A percentile compares a stretch with the other conserved stretches of the same genome.
Conservation (phyloP, 345 rosid genomes). For the Lepidium aucheri region DNA sequence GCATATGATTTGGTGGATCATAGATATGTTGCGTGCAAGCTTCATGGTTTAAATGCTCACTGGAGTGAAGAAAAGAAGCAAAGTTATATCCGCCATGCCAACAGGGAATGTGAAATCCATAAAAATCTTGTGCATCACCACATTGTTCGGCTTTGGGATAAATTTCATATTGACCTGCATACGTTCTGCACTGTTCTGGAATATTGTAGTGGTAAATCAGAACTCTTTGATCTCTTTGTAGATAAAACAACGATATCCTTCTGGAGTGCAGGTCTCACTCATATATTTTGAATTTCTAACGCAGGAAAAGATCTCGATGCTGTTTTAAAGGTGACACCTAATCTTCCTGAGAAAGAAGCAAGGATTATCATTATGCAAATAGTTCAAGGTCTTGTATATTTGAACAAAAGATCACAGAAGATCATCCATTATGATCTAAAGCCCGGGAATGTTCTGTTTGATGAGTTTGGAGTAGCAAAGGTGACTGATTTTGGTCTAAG, state of each 20-base stretch:
- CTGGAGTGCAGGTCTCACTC: constrained; percentile 3
- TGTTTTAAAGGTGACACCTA: constrained; percentile 89
- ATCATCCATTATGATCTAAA: constrained; percentile 97
- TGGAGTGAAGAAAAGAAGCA: constrained; percentile 99
- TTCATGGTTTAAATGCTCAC: constrained; percentile 95
- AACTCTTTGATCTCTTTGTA: constrained; percentile 6
- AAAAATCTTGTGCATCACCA: constrained; percentile 95
- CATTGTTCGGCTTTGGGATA: constrained; percentile 99
- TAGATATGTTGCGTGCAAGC: constrained; percentile 96
- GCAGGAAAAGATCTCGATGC: constrained; percentile 99
- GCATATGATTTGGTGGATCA: constrained; percentile 97
- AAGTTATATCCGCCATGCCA: constrained; percentile 94
- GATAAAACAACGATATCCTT: background rate
- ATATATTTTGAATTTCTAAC: background rate
- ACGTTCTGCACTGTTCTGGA: constrained; percentile 96
- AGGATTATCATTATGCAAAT: constrained; percentile 86
- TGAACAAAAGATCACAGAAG: constrained; percentile 79
- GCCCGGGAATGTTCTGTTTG: constrained; percentile 98
- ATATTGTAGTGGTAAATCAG: constrained; percentile 75
- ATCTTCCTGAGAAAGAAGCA: constrained; percentile 94
- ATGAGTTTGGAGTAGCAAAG: constrained; percentile 93
- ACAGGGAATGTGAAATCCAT: constrained; percentile 93
- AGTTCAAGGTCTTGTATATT: constrained; percentile 91
- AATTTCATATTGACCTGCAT: constrained; percentile 90
- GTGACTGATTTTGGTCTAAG: constrained; percentile 99